phyloP scores from a whole-genome alignment of 257 asterid genomes.

The Jacaranda mimosifolia region DNA sequence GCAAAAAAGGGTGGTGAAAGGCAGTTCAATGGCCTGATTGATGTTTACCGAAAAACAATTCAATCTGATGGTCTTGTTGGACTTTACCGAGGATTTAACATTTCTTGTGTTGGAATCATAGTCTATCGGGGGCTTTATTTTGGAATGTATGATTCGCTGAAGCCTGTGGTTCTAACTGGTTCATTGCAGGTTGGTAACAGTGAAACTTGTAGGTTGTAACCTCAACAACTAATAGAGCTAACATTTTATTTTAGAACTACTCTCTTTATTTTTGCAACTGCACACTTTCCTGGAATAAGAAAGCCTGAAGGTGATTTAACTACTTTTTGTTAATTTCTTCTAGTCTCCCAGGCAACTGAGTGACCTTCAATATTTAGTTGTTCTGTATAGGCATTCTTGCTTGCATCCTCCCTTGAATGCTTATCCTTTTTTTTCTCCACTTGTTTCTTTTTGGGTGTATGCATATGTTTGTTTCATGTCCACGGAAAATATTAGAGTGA shows the following conservation, averaged over 20 bases:
- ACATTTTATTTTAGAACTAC: too few species aligned
- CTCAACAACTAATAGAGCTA: too few species aligned
- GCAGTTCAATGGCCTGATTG: slow-evolving; percentile 80
- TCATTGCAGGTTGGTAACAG: slow-evolving; percentile 56
- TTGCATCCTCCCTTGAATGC: background rate
- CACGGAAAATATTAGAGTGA: background rate
- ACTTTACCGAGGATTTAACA: slow-evolving; percentile 81
- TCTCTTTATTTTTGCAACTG: too few species aligned
- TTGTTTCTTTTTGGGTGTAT: background rate
- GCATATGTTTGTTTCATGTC: background rate
- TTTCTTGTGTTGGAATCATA: slow-evolving; percentile 78
- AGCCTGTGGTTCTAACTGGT: slow-evolving; percentile 69
- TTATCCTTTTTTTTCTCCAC: background rate
- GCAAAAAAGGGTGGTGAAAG: slow-evolving; percentile 80
- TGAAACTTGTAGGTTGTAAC: too few species aligned
- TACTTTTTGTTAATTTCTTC: too few species aligned
- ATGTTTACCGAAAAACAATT: slow-evolving; percentile 74
- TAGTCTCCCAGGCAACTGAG: too few species aligned
- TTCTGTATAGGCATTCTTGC: background rate
- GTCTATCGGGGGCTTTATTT: slow-evolving; percentile 88
- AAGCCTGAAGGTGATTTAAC: too few species aligned
- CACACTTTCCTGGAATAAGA: too few species aligned
- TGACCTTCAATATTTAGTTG: background rate
- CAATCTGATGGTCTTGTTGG: slow-evolving; percentile 72
- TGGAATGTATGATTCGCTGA: slow-evolving; percentile 84